Evolutionary conservation across 2,329 filamentous ascomycete genomes (phyloP).

Genomic region (Cylindrodendrum hubeiense): DNA sequence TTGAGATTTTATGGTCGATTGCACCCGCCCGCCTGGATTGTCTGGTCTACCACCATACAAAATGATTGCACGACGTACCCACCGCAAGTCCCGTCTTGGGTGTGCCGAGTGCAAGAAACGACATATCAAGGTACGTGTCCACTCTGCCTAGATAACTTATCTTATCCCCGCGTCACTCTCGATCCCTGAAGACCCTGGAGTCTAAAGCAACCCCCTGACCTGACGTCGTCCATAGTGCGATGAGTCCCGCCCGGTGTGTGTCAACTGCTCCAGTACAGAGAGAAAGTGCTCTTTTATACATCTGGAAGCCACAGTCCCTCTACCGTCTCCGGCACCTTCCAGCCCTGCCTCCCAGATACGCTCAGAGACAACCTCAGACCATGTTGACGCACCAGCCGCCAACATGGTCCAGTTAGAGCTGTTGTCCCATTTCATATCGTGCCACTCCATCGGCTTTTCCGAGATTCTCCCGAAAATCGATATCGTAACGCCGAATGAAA

Average conservation of each 20-base stretch:
- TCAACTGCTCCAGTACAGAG: neutral
- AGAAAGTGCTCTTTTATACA: neutral
- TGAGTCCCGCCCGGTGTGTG: constrained; percentile 2
- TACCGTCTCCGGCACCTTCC: constrained; percentile 1
- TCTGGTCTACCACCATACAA: neutral
- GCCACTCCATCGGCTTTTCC: neutral
- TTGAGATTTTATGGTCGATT: no score
- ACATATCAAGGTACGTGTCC: constrained; percentile 9
- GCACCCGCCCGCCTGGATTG: no score
- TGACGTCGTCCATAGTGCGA: neutral
- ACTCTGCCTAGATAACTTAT: neutral
- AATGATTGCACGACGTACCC: constrained; percentile 2
- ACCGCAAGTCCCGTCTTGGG: constrained; percentile 9
- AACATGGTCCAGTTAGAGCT: constrained; percentile 5
- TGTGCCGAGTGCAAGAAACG: constrained; percentile 10
- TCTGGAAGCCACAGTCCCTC: neutral
- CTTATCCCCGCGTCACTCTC: neutral
- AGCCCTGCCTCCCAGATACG: neutral
- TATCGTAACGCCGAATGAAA: neutral
- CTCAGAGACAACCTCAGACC: neutral
- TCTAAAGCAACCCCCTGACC: neutral
- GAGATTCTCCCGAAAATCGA: neutral
- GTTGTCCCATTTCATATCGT: neutral
- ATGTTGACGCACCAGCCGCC: neutral
- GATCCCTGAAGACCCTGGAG: neutral